Evolutionary conservation across 345 rosid species (phyloP).

Genomic region (Populus pruinosa): DNA sequence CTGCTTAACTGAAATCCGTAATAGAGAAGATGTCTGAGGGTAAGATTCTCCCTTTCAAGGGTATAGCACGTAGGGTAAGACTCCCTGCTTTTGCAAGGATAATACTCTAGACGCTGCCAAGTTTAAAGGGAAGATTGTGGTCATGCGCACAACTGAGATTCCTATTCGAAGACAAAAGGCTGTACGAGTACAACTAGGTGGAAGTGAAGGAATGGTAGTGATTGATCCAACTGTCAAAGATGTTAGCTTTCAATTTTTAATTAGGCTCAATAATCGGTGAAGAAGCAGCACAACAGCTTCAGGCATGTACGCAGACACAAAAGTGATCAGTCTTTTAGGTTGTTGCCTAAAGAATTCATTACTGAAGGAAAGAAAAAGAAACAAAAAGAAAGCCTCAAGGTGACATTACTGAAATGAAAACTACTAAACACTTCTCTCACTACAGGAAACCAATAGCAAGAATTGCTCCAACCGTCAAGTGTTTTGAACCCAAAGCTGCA

Average conservation of each 20-base stretch:
- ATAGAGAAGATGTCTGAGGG: neutral
- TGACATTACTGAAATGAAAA: neutral
- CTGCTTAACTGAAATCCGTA: neutral
- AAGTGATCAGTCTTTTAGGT: slow-evolving; percentile 23
- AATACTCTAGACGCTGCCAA: slow-evolving; percentile 35
- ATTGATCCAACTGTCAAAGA: slow-evolving; percentile 31
- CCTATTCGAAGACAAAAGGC: slow-evolving; percentile 24
- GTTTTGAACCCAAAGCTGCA: slow-evolving; percentile 33
- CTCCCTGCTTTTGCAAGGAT: slow-evolving; percentile 39
- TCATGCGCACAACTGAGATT: slow-evolving; percentile 30
- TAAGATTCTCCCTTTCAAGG: neutral
- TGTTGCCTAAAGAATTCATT: neutral
- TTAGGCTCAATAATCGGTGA: slow-evolving; percentile 34
- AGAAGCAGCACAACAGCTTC: slow-evolving; percentile 36
- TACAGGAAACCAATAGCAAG: slow-evolving; percentile 35
- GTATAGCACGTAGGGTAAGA: neutral
- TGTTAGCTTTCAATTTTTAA: slow-evolving; percentile 38
- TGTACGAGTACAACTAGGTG: slow-evolving; percentile 23
- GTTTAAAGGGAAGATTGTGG: slow-evolving; percentile 50
- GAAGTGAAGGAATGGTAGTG: slow-evolving; percentile 49
- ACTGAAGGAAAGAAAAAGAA: neutral
- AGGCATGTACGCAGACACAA: slow-evolving; percentile 31
- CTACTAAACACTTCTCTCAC: neutral
- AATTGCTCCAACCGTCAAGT: slow-evolving; percentile 32
- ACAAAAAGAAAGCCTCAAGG: neutral